phyloP scores from a whole-genome alignment of 2,329 filamentous ascomycete species.

The Chalaropsis ovoidea region DNA sequence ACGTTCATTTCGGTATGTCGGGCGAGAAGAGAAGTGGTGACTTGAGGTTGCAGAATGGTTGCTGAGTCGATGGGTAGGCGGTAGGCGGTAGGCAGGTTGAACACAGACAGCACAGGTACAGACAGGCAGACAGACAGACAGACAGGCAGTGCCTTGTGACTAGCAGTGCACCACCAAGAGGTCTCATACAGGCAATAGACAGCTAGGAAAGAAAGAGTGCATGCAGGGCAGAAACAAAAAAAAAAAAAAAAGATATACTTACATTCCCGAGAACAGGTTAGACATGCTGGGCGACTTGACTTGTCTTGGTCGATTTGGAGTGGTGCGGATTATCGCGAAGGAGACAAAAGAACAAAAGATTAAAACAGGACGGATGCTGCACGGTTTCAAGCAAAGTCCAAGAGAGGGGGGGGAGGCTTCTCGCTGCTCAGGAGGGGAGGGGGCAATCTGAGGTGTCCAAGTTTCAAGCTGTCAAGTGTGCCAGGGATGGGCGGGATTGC shows the following conservation, averaged over 20 bases:
- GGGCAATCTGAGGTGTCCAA: neutral
- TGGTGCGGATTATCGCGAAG: neutral
- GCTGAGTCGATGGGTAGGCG: neutral
- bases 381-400: constrained; percentile 5
- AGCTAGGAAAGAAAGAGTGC: neutral
- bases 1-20: neutral
- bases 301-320: neutral
- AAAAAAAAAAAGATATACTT: constrained; percentile 34
- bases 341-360: neutral
- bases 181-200: neutral
- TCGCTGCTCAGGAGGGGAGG: constrained; percentile 8
- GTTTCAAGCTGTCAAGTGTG: constrained; percentile 16
- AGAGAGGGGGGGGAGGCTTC: constrained; percentile 1
- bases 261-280: constrained; percentile 54
- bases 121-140: neutral
- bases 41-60: neutral
- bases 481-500: neutral
- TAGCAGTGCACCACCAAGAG: neutral
- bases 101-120: neutral
- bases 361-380: neutral
- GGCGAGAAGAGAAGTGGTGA: neutral
- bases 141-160: neutral
- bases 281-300: constrained; percentile 39
- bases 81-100: neutral
- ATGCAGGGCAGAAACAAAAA: constrained; percentile 14